Conservation (phyloP, 106 monocot species). For the Phalaenopsis aphrodite region DNA sequence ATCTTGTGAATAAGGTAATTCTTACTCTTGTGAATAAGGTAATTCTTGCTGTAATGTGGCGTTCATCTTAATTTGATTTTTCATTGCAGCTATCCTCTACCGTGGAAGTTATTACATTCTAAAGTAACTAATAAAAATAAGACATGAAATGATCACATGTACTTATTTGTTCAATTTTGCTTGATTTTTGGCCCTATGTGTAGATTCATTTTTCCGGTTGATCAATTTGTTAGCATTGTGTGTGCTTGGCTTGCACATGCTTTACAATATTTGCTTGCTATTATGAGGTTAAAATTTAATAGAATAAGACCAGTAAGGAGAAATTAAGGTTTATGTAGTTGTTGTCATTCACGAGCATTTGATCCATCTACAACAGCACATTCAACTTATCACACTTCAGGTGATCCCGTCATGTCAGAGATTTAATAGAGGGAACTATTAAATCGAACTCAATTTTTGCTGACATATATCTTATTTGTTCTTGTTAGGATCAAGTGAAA, state of each 20-base stretch:
- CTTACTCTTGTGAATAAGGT: constrained; percentile 89
- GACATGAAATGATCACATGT: not conserved
- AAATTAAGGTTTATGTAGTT: not conserved
- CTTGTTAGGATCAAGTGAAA: too few species aligned
- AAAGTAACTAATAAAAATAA: not conserved
- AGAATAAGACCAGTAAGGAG: not conserved
- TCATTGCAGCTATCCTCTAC: not conserved
- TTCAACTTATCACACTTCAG: too few species aligned
- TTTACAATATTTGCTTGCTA: not conserved
- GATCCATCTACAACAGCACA: too few species aligned
- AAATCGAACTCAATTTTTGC: too few species aligned
- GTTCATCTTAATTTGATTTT: not conserved
- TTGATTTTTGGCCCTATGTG: not conserved
- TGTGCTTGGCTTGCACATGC: not conserved
- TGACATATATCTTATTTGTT: too few species aligned
- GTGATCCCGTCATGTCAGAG: too few species aligned
- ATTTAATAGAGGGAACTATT: too few species aligned
- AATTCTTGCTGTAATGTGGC: constrained; percentile 1
- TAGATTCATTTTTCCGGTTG: not conserved
- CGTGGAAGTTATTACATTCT: not conserved
- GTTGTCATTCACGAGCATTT: not conserved
- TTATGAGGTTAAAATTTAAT: not conserved
- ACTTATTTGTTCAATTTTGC: not conserved
- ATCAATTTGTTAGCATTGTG: not conserved
- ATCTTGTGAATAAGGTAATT: constrained; percentile 86